phyloP scores from a whole-genome alignment of 2,329 filamentous ascomycete species.

The Aspergillus caelatus region DNA sequence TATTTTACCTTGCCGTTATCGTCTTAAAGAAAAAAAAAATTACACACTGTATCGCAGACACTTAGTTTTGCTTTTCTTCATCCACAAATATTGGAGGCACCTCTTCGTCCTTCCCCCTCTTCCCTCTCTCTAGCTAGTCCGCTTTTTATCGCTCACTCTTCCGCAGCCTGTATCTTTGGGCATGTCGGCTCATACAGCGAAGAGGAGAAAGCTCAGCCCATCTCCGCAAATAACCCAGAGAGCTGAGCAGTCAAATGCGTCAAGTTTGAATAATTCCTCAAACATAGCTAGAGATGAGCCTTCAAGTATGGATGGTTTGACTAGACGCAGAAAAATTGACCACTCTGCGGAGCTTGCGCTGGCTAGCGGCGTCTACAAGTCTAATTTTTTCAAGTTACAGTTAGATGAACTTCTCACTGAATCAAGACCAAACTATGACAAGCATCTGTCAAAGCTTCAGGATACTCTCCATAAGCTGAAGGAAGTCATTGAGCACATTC shows the following conservation, averaged over 20 bases:
- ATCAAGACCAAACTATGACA: constrained; percentile 61
- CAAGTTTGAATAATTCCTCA: constrained; percentile 22
- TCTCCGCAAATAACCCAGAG: constrained; percentile 27
- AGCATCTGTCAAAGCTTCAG: constrained; percentile 57
- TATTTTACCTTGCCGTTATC: background rate
- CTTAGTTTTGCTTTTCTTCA: background rate
- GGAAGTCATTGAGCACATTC: constrained; percentile 59
- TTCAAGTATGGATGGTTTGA: constrained; percentile 16
- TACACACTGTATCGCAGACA: background rate
- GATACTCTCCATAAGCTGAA: constrained; percentile 59
- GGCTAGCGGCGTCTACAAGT: constrained; percentile 62
- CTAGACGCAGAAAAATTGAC: constrained; percentile 25
- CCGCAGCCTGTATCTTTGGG: background rate
- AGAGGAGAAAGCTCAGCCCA: constrained; percentile 53
- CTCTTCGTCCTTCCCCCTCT: background rate
- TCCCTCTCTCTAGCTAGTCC: background rate
- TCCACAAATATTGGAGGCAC: background rate
- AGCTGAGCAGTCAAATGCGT: constrained; percentile 1
- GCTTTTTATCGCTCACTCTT: background rate
- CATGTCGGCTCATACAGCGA: constrained; percentile 43
- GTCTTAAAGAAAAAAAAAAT: background rate
- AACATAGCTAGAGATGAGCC: constrained; percentile 20
- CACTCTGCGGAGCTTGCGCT: constrained; percentile 39
- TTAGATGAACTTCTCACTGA: constrained; percentile 65
- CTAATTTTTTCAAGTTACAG: constrained; percentile 69